These are phyloP conservation scores for Rhipidocladum racemiflorum DNA, from an alignment of 176 grass and related monocot species.

Conservation along the genomic window DNA sequence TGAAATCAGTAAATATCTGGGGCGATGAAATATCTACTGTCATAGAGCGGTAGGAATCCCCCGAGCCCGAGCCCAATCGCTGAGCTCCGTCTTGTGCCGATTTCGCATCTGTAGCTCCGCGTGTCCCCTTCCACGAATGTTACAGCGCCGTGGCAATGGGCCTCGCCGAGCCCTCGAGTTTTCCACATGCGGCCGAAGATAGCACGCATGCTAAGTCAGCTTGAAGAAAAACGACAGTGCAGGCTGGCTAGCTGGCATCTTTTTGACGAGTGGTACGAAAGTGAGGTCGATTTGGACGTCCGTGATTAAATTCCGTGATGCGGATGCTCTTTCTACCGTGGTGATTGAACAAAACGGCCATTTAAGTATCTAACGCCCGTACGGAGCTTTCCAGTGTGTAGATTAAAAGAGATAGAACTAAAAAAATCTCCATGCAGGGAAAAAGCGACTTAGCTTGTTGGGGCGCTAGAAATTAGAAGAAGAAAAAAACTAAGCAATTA, in stretches of 20 bases:
- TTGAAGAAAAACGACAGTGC: not conserved
- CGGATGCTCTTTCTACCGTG: not conserved
- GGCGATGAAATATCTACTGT: too few relatives aligned
- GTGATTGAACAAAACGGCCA: not conserved
- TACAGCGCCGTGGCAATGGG: too few relatives aligned
- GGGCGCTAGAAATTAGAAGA: not conserved
- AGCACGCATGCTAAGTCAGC: not conserved
- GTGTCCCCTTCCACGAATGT: too few relatives aligned
- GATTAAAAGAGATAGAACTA: not conserved
- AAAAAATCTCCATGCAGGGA: not conserved
- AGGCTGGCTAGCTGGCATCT: too few relatives aligned
- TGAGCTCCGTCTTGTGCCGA: too few relatives aligned
- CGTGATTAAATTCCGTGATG: not conserved
- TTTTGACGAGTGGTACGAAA: not conserved
- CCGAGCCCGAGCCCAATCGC: too few relatives aligned
- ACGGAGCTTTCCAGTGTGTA: not conserved
- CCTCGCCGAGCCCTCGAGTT: too few relatives aligned
- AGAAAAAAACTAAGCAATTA: not conserved
- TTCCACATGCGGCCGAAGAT: not conserved
- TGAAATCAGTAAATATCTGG: not conserved
- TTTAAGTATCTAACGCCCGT: not conserved
- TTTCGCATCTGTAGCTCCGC: too few relatives aligned
- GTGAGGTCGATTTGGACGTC: conserved; percentile 7
- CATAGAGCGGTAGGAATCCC: too few relatives aligned
- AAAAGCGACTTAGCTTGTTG: not conserved